Evolutionary conservation across 2,329 filamentous ascomycete genomes (phyloP), one percentile per base, ranked within the genome.

Genomic region (Chrysoporthe cubensis): DNA sequence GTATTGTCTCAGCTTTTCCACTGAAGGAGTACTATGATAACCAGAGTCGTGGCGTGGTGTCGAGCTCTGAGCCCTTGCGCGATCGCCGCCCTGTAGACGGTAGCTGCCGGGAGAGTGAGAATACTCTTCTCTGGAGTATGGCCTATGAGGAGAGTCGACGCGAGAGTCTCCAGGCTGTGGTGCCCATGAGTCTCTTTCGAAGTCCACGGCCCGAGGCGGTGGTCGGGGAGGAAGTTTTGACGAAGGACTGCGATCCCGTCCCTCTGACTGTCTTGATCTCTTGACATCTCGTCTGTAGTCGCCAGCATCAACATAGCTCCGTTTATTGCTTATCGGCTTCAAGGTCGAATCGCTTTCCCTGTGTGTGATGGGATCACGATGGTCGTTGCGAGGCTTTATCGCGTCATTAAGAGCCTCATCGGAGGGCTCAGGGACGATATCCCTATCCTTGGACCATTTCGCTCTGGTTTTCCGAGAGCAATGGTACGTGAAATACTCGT

Each of bases 401-500:
- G 40, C 14, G 40, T 70, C 68, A 44, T 59, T 43, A 8, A 70
- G 37, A 43, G 58, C 61, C 6, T 46, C 11, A 40, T 70, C 68
- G 37, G 62, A 65, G 3, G 68, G 68, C 16, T 5, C 44, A 40
- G 68, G 34, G n/a, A 70, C 40, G 32, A 66, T 18, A 40, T 70
- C 62, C 34, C 68, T 50, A 4, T 52, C 68, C 44, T 56, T 58
- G 16, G 42, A 60, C 34, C 57, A 67, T 4, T n/a, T 18, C 32
- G 66, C 48, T 18, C 61, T 43, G 16, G 62, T 46, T 43, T 37
- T 66, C 26, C 62, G 67, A 26, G 66, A 62, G 57, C 54, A 65
- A 50, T 69, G 56, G 54, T 75, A 77, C 2, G 70, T 72, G 1
- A 71, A 65, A 57, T 76, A 78, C n/a, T 74, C 71, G 62, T 74